Base-by-base conservation (phyloP, 495 filamentous ascomycete species). In the Hamigera avellanea region DNA sequence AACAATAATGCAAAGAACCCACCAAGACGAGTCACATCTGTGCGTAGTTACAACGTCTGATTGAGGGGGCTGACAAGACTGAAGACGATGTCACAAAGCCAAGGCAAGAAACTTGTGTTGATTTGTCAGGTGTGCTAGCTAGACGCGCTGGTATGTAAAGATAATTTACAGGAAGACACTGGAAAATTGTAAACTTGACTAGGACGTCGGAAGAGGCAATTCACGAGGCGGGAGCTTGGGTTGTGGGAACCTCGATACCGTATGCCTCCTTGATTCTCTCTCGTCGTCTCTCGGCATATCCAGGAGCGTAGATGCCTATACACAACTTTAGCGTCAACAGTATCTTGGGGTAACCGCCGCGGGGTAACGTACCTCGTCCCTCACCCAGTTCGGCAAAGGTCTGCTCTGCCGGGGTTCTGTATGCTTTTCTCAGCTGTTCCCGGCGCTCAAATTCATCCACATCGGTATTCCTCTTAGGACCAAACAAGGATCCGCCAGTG, bases 261-360 rank as follows among this genome's bases (percentile, higher is more conserved):
- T 95, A 96, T 44, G 77, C 81, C 65, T 89, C 76, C 70, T 89
- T 83, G 53, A 99, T 73, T 36, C 86, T 73, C 59, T 85, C 69
- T 35, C 73, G 69, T 46, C 93, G 76, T 57, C 93, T 69, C 67
- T 96, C 86, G 43, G 80, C 80, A 42, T 94, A 98, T 17, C 85
- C 85, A 10, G 82, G 80, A 19, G 70, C 85, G 41, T 80, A 72
- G 41, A 98, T 83, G 16, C 83, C 89, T 95, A 37, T 7, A 13
- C 4, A 30, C n/a, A 37, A 23, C 4, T 5, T 23, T 23, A 23
- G 21, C 21, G 9, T 23, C 5, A 23, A 25, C 1, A 30, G 30
- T 12, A 17, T 13, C 5, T 18, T 10, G n/a, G 17, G 39, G 35
- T 36, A 34, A 30, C 7, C 14, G n/a, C n/a, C 1, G 26, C 35